These are phyloP conservation scores for Diophrys appendiculata DNA, from an alignment of 73 alveolate species.

Conservation along the genomic window DNA sequence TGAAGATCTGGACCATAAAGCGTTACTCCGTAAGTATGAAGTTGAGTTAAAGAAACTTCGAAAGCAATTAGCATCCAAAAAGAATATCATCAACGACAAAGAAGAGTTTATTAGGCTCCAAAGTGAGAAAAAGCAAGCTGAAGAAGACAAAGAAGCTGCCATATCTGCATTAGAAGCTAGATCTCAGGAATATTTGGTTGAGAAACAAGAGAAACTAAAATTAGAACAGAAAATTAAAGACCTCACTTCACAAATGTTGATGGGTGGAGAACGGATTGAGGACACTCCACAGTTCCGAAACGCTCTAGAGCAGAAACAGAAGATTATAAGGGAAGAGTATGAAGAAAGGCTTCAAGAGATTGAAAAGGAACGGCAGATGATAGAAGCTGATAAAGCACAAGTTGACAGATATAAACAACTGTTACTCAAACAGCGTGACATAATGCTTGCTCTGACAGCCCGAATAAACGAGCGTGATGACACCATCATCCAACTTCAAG, in stretches of 20 bases:
- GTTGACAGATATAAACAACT: slow-evolving; percentile 95
- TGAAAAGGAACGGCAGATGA: slow-evolving; percentile 79
- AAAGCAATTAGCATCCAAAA: slow-evolving; percentile 47
- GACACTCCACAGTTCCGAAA: slow-evolving; percentile 91
- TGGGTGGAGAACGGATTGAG: slow-evolving; percentile 82
- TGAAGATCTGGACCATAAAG: slow-evolving; percentile 84
- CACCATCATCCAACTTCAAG: slow-evolving; percentile 88
- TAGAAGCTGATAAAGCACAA: slow-evolving; percentile 88
- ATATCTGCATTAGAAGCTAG: slow-evolving; percentile 88
- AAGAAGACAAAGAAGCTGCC: slow-evolving; percentile 88
- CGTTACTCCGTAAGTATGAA: slow-evolving; percentile 94
- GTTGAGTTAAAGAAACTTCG: slow-evolving; percentile 87
- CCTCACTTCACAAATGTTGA: slow-evolving; percentile 74
- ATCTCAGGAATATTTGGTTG: slow-evolving; percentile 77
- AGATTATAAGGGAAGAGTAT: slow-evolving; percentile 82
- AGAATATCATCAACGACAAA: slow-evolving; percentile 64
- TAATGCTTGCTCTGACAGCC: slow-evolving; percentile 94
- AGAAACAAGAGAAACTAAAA: slow-evolving; percentile 85
- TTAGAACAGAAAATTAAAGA: slow-evolving; percentile 85
- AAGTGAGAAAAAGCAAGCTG: slow-evolving; percentile 75
- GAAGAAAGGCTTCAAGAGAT: slow-evolving; percentile 85
- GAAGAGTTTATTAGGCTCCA: slow-evolving; percentile 75
- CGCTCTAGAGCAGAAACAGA: slow-evolving; percentile 87
- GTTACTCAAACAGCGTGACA: slow-evolving; percentile 93
- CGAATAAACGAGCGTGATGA: slow-evolving; percentile 97